These are phyloP conservation scores for Cystofilobasidium capitatum DNA, from an alignment of 768 basidiomycete genomes.

Conservation along the genomic window DNA sequence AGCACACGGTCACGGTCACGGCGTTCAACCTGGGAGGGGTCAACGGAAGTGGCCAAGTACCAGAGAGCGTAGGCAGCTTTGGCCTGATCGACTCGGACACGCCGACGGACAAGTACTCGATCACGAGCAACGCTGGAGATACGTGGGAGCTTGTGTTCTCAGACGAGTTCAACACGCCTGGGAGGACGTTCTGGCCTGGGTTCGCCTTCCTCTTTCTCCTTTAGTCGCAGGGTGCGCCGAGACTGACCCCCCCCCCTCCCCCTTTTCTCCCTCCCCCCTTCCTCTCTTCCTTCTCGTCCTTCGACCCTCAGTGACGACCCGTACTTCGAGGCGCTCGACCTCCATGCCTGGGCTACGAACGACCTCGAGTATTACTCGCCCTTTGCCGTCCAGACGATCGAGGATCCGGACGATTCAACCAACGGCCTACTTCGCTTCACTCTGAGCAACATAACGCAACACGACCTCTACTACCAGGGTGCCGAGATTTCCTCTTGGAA, in stretches of 20 bases:
- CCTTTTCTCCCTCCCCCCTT: too few species aligned
- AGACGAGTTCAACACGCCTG: slow-evolving; percentile 71
- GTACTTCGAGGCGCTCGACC: slow-evolving; percentile 47
- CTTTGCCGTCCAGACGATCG: slow-evolving; percentile 50
- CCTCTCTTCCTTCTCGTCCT: too few species aligned
- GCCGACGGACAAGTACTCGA: slow-evolving; percentile 43
- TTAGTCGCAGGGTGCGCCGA: background rate
- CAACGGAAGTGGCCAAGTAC: slow-evolving; percentile 54
- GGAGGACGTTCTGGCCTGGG: slow-evolving; percentile 44
- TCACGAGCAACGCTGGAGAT: slow-evolving; percentile 53
- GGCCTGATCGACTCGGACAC: slow-evolving; percentile 54
- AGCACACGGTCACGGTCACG: background rate
- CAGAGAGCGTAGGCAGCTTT: slow-evolving; percentile 50
- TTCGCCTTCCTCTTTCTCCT: background rate
- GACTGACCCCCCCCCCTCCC: too few species aligned
- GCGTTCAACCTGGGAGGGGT: background rate
- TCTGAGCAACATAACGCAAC: slow-evolving; percentile 42
- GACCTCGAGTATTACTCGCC: slow-evolving; percentile 77
- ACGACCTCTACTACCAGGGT: slow-evolving; percentile 31
- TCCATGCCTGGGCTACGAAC: background rate
- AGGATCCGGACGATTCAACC: slow-evolving; percentile 20
- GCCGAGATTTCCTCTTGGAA: slow-evolving; percentile 18
- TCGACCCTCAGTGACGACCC: slow-evolving; percentile 51
- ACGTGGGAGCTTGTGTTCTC: slow-evolving; percentile 77
- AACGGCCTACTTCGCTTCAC: slow-evolving; percentile 68